Conservation (phyloP, 2,329 filamentous ascomycete species). For the Monascus ruber region DNA sequence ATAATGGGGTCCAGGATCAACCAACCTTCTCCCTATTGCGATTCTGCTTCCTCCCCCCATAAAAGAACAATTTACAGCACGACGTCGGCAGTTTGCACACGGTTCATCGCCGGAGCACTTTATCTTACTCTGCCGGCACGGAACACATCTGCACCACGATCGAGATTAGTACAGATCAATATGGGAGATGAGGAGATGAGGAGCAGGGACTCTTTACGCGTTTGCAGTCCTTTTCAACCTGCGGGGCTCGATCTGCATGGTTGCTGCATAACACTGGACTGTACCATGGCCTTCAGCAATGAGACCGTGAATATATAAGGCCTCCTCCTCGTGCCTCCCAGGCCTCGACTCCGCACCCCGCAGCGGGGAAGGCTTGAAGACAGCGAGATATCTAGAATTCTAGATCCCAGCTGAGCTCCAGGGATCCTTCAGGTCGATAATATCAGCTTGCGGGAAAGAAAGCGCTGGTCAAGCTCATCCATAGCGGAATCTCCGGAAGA, state of each 20-base stretch:
- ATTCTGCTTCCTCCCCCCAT: constrained; percentile 17
- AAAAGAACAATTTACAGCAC: constrained; percentile 20
- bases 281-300: no score
- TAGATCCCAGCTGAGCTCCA: no score
- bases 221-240: constrained; percentile 3
- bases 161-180: not conserved
- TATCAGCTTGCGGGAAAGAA: no score
- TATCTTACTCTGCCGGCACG: constrained; percentile 32
- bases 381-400: no score
- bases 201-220: constrained; percentile 2
- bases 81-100: constrained; percentile 17
- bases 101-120: constrained; percentile 30
- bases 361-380: no score
- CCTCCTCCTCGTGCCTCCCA: no score
- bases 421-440: no score
- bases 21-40: constrained; percentile 22
- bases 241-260: not conserved
- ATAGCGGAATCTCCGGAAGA: no score
- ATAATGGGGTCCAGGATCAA: not conserved
- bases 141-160: constrained; percentile 6
- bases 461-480: no score
- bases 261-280: no score
- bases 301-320: no score
- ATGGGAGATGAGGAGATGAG: not conserved
- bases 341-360: no score